A percentile compares a stretch with the other conserved stretches of the same genome.
Conservation (phyloP, 495 filamentous ascomycete genomes). For the Xylona heveae region DNA sequence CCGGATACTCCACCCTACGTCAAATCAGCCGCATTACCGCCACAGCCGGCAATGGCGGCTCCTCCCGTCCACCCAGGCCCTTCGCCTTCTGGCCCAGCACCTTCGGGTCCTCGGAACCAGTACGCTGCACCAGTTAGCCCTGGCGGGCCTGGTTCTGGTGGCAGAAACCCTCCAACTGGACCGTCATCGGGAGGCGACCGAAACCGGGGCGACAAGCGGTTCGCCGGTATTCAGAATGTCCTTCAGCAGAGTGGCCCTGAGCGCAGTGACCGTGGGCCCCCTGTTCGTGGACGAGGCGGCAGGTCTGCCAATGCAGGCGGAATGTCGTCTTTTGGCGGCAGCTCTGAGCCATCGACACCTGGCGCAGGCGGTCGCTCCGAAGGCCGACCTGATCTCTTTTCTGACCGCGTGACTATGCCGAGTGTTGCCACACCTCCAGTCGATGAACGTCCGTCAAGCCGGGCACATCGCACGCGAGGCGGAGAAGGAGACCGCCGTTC, state of each 20-base stretch:
- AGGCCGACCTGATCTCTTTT: background rate
- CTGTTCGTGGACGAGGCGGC: background rate
- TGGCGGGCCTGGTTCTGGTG: too few species aligned
- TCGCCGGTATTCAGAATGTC: conserved; percentile 5
- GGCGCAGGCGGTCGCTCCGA: conserved; percentile 2
- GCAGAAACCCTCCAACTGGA: conserved; percentile 4
- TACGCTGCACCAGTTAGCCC: too few species aligned
- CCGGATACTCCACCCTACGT: background rate
- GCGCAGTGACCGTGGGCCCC: background rate
- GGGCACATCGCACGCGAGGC: background rate
- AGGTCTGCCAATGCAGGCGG: background rate
- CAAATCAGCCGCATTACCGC: too few species aligned
- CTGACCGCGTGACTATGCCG: too few species aligned
- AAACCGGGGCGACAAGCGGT: conserved; percentile 4
- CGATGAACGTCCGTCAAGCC: conserved; percentile 1
- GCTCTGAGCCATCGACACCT: conserved; percentile 1
- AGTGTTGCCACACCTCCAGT: background rate
- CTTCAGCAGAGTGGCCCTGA: conserved; percentile 3
- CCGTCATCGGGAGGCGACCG: conserved; percentile 1
- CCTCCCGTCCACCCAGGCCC: background rate
- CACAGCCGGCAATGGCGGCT: background rate
- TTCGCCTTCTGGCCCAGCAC: too few species aligned
- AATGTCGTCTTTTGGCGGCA: background rate
- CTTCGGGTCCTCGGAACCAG: too few species aligned
- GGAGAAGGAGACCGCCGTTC: conserved; percentile 3